Percentiles rank a stretch among this genome's conserved stretches.
phyloP scores from a whole-genome alignment of 495 filamentous ascomycete genomes.

The Podospora pseudopauciseta region DNA sequence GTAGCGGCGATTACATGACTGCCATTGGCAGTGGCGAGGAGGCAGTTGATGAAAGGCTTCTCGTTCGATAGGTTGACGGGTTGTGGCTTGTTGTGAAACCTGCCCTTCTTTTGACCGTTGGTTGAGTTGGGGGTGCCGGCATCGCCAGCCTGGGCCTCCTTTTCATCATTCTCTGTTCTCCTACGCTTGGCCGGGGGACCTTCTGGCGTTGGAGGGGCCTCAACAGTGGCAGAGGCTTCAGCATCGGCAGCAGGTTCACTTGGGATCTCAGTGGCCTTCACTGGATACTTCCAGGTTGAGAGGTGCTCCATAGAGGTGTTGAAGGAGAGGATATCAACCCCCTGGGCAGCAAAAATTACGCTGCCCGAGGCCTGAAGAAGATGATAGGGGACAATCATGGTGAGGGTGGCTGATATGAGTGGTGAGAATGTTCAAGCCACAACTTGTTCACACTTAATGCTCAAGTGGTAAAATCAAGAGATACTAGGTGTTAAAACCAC shows the following conservation, averaged over 20 bases:
- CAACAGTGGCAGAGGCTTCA: background rate
- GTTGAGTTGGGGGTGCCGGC: background rate
- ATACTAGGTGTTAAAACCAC: background rate
- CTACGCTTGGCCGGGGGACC: conserved; percentile 34
- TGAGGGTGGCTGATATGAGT: background rate
- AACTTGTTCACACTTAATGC: background rate
- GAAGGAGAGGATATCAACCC: conserved; percentile 41
- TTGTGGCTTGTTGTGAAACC: conserved; percentile 10
- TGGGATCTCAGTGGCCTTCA: conserved; percentile 14
- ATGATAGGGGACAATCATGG: conserved; percentile 41
- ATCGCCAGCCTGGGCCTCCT: conserved; percentile 9
- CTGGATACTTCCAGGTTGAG: conserved; percentile 42
- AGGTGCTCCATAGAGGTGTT: conserved; percentile 32
- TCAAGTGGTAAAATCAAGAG: background rate
- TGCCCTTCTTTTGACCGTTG: conserved; percentile 17
- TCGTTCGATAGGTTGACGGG: conserved; percentile 14
- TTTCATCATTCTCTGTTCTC: conserved; percentile 21
- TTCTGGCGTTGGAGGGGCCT: conserved; percentile 22
- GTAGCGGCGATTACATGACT: conserved; percentile 73
- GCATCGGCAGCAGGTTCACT: background rate
- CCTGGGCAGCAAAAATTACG: conserved; percentile 42
- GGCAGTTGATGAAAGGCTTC: conserved; percentile 46
- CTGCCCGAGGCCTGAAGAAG: conserved; percentile 37
- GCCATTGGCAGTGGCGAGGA: conserved; percentile 57
- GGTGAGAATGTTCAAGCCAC: background rate